Evolutionary conservation across 1,284 basidiomycete genomes (phyloP).

Genomic region (Earliella scabrosa): DNA sequence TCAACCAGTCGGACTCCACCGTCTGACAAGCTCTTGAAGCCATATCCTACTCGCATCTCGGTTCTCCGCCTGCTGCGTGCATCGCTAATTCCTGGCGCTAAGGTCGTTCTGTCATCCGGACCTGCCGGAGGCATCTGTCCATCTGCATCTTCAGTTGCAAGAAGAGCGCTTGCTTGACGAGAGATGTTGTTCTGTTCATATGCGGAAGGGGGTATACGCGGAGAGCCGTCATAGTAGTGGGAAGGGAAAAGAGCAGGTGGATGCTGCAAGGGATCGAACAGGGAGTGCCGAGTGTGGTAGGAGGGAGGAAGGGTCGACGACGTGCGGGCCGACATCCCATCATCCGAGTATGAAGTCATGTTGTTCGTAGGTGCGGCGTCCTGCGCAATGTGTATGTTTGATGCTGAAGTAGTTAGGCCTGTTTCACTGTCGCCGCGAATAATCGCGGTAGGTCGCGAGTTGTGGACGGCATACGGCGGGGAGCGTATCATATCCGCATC

Average conservation of each 20-base stretch:
- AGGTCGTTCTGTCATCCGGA: background rate
- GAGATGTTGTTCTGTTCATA: background rate
- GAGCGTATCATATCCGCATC: too few relatives aligned
- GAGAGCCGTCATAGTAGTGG: background rate
- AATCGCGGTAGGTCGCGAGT: too few relatives aligned
- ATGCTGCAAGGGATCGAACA: background rate
- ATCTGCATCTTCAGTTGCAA: background rate
- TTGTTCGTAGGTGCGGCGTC: too few relatives aligned
- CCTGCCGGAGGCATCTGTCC: background rate
- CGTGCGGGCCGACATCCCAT: constrained; percentile 1
- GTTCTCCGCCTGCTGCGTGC: background rate
- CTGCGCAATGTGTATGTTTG: too few relatives aligned
- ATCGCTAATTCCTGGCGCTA: too few relatives aligned
- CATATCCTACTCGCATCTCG: background rate
- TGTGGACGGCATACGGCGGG: too few relatives aligned
- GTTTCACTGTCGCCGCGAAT: too few relatives aligned
- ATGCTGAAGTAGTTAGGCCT: too few relatives aligned
- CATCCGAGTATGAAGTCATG: background rate
- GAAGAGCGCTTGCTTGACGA: background rate
- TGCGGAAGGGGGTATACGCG: background rate
- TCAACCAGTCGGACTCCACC: background rate
- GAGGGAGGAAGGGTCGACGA: constrained; percentile 12
- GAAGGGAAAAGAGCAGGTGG: background rate
- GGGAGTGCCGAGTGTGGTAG: background rate
- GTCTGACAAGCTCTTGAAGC: background rate